Evolutionary conservation across 2,329 filamentous ascomycete species (phyloP).

Genomic region (Fusarium sp.): DNA sequence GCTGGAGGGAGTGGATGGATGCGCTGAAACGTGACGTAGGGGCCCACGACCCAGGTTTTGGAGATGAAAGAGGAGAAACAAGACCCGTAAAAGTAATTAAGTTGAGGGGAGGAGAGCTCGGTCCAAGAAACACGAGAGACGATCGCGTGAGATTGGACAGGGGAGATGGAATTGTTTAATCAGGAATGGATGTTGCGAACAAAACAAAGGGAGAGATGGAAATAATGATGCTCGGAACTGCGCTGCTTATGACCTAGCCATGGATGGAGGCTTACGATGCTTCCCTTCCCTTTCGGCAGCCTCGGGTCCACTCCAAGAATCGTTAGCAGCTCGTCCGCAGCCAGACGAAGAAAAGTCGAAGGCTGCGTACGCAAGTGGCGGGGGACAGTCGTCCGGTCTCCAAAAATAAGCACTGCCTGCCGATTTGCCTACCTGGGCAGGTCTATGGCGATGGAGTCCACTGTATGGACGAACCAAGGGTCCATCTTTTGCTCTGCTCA

Average conservation of each 20-base stretch:
- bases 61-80: conserved; percentile 1
- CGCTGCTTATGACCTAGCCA: neutral
- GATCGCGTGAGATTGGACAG: conserved; percentile 27
- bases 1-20: conserved; percentile 7
- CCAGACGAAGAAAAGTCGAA: neutral
- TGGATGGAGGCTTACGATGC: conserved; percentile 16
- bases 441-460: neutral
- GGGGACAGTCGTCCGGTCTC: conserved; percentile 2
- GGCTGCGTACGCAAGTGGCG: conserved; percentile 39
- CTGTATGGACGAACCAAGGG: neutral
- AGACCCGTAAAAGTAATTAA: neutral
- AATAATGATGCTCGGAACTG: neutral
- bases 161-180: neutral
- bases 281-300: conserved; percentile 24
- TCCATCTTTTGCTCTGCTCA: neutral
- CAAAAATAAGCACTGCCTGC: conserved; percentile 36
- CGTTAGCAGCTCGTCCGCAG: conserved; percentile 7
- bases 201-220: neutral
- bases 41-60: conserved; percentile 8
- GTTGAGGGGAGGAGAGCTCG: conserved; percentile 24
- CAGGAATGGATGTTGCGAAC: neutral
- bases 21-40: conserved; percentile 34
- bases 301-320: conserved; percentile 30
- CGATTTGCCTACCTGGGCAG: neutral
- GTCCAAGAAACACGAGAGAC: conserved; percentile 20